Conservation (phyloP, 805 yeast genomes). For the Jamesozyma piceae region DNA sequence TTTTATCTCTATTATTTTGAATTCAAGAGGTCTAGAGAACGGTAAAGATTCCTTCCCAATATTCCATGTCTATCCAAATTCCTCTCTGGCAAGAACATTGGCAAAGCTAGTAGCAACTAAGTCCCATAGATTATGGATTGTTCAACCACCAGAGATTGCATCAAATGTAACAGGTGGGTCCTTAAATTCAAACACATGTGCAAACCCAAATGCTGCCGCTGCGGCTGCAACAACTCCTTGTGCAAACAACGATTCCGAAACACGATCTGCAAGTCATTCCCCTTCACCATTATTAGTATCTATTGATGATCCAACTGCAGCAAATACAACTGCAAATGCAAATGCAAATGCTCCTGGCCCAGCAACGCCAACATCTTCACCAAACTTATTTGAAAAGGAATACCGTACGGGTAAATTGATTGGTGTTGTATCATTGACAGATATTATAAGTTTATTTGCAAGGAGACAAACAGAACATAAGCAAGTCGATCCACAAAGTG, state of each 20-base stretch:
- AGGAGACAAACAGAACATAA: slow-evolving; percentile 49
- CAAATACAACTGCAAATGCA: slow-evolving; percentile 9
- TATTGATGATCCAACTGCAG: slow-evolving; percentile 14
- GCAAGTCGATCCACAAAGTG: slow-evolving; percentile 74
- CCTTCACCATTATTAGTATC: slow-evolving; percentile 21
- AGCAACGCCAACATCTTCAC: slow-evolving; percentile 14
- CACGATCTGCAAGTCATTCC: slow-evolving; percentile 7
- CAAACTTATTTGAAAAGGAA: slow-evolving; percentile 32
- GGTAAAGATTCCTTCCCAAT: slow-evolving; percentile 95
- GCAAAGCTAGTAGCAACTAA: slow-evolving; percentile 94
- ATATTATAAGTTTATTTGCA: slow-evolving; percentile 74
- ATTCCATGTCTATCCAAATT: slow-evolving; percentile 75
- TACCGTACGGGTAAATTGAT: slow-evolving; percentile 71
- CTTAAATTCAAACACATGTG: not conserved
- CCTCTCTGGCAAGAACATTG: slow-evolving; percentile 78
- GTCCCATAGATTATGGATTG: slow-evolving; percentile 84
- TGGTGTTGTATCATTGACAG: slow-evolving; percentile 90
- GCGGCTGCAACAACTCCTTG: not conserved
- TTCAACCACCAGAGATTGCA: slow-evolving; percentile 43
- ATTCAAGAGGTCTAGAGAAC: slow-evolving; percentile 72
- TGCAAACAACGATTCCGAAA: not conserved
- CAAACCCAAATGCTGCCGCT: not conserved
- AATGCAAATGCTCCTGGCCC: slow-evolving; percentile 7
- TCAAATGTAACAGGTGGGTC: slow-evolving; percentile 15
- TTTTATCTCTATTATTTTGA: slow-evolving; percentile 76